Evolutionary conservation across 495 filamentous ascomycete species (phyloP), one percentile per base, ranked within the genome.

Genomic region (Xylaria venustula): DNA sequence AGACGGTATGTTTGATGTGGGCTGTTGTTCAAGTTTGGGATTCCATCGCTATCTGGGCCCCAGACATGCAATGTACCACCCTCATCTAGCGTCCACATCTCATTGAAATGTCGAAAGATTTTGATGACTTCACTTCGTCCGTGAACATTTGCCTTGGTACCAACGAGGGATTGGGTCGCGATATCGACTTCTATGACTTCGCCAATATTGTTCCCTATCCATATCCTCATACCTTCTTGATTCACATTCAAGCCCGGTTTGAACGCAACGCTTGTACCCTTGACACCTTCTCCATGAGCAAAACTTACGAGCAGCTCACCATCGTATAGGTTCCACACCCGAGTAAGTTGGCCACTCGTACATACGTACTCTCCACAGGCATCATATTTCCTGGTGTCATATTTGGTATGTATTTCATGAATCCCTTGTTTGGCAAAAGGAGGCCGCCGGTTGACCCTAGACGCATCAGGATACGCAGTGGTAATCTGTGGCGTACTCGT

Each of bases 81-180:
- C 58, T 96, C 92, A 74, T 98, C 95, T 14, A 98, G 66, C 2
- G 92, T 92, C 94, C 94, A 98, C 78, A 98, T 87, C 63, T 96
- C 89, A 64, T 91, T 90, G 60, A 85, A 87, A 73, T 93, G 87
- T 50, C 93, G 87, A 61, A 89, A 85, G 19, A 98, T 97, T 69
- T 88, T 92, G 59, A 93, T 85, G 57, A 98, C 84, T 66, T 96
- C 91, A 48, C 88, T 80, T 32, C 92, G 87, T 1, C 86, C 86
- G 61, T 97, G 94, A 17, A 91, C 89, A 66, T 78, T 85, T 9
- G 82, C 72, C 61, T 87, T 88, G 5, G 80, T 87, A 46, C 81
- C 75, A 8, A 88, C 76, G 37, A 96, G 79, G 25, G 80, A 84
- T 61, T 91, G 87, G 4, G 83, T 82, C 2, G 76, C 67, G 60